phyloP scores from a whole-genome alignment of 805 yeast genomes.

The Kockiozyma suomiensis region DNA sequence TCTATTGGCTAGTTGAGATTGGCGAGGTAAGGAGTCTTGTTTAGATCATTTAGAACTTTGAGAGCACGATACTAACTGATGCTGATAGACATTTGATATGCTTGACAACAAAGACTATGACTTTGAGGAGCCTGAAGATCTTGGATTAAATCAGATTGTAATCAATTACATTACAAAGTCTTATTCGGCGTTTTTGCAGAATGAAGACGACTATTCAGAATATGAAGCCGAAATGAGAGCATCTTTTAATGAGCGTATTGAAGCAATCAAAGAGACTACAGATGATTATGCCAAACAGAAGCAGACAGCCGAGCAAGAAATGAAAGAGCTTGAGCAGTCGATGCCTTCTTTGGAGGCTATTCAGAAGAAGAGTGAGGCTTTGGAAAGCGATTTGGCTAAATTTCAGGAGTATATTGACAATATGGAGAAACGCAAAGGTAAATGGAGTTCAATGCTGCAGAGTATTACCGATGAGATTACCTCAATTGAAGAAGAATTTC shows the following conservation, averaged over 20 bases:
- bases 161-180: constrained; percentile 65
- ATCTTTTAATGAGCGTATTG: constrained; percentile 57
- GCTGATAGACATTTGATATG: constrained; percentile 45
- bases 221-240: constrained; percentile 57
- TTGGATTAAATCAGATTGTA: constrained; percentile 53
- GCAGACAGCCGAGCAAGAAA: constrained; percentile 46
- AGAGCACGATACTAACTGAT: constrained; percentile 30
- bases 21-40: constrained; percentile 36
- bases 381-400: constrained; percentile 70
- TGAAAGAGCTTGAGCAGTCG: constrained; percentile 49
- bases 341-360: constrained; percentile 54
- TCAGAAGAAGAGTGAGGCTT: constrained; percentile 59
- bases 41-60: no score
- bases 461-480: constrained; percentile 59
- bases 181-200: constrained; percentile 65
- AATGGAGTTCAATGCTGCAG: constrained; percentile 64
- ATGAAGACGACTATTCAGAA: constrained; percentile 62
- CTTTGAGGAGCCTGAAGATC: constrained; percentile 47
- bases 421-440: constrained; percentile 60
- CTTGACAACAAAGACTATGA: constrained; percentile 45
- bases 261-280: constrained; percentile 53
- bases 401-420: constrained; percentile 71
- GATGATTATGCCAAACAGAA: constrained; percentile 49
- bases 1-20: constrained; percentile 76
- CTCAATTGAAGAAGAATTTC: constrained; percentile 43